Evolutionary conservation across 148 eudicot species (phyloP), one percentile per base, ranked within the genome.

Genomic region (Tetragonia tetragonoides): DNA sequence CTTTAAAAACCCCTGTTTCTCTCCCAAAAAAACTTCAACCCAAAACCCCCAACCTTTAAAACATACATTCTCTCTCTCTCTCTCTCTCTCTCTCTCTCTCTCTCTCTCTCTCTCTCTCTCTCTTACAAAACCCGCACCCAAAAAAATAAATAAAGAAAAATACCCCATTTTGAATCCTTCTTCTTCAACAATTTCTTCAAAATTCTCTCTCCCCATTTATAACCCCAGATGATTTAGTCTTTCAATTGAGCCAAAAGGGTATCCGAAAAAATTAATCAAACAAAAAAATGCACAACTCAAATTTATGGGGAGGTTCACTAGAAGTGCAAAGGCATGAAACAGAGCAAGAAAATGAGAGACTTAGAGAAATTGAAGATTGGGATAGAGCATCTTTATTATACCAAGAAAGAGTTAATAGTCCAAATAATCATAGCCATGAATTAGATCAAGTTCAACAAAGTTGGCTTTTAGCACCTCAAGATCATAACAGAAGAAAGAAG

Each of bases 381-480:
- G 93, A 88, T 49, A 80, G 71, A 78, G 85, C 91, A 21, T 83
- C 91, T 14, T 28, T 86, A 34, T 59, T 82, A 28, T 78, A 82
- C 28, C 89, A 82, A 75, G 73, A 82, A 5, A 80, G 79, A 0
- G 17, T 75, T 9, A 23, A 72, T 40, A 63, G 62, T 34, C 59
- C 9, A 10, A 10, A 49, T 17, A 77, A 61, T 17, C 75, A 80
- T 42, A 39, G 7, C 16, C 80, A 73, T 2, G 74, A 81, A 16
- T 38, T 90, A 10, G 90, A 85, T 46, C 84, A 88, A 34, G 84
- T 89, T 6, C 93, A 90, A 68, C 89, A 88, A 80, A 84, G 91
- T 61, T 90, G 93, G 93, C 63, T 90, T 17, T 74, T 90, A 57
- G 90, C 88, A 2, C 93, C 91, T 3, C 79, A 79, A 70, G 90